Conservation (phyloP, 2,329 filamentous ascomycete species). For the Verticillium alfalfae region DNA sequence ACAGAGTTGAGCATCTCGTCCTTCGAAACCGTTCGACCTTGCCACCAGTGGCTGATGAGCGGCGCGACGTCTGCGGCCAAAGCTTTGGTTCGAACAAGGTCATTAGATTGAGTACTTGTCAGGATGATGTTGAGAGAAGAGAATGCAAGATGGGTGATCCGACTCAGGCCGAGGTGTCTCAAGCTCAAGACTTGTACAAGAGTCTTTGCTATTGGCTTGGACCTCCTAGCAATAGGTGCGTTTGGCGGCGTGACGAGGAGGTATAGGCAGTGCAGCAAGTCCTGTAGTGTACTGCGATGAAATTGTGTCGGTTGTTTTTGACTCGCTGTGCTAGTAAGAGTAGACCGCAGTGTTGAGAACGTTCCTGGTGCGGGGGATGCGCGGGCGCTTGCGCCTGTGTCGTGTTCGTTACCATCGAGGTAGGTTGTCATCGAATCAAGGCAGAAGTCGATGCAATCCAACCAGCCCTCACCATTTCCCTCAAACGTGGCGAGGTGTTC, state of each 20-base stretch:
- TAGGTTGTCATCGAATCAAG: slow-evolving; percentile 54
- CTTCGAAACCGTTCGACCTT: slow-evolving; percentile 58
- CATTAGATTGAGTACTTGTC: slow-evolving; percentile 60
- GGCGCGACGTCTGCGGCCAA: slow-evolving; percentile 61
- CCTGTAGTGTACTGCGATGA: slow-evolving; percentile 23
- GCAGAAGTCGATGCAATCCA: slow-evolving; percentile 65
- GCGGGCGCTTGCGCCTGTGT: slow-evolving; percentile 22
- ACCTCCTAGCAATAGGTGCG: slow-evolving; percentile 56
- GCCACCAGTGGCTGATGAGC: slow-evolving; percentile 72
- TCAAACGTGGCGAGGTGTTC: slow-evolving; percentile 62
- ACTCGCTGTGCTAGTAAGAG: slow-evolving; percentile 1
- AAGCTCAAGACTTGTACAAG: slow-evolving; percentile 58
- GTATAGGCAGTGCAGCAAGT: slow-evolving; percentile 61
- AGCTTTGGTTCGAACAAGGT: slow-evolving; percentile 55
- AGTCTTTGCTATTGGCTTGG: slow-evolving; percentile 48
- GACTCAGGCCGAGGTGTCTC: slow-evolving; percentile 51
- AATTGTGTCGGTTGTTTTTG: slow-evolving; percentile 15
- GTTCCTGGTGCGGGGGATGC: slow-evolving; percentile 41
- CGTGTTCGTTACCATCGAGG: slow-evolving; percentile 32
- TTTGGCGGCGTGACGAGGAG: slow-evolving; percentile 60
- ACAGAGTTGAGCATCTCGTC: slow-evolving; percentile 57
- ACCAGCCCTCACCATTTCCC: slow-evolving; percentile 55
- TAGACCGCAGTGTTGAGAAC: slow-evolving; percentile 1
- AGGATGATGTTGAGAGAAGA: slow-evolving; percentile 69
- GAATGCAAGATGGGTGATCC: slow-evolving; percentile 68